Conservation (phyloP, 257 asterid genomes). For the Apocynum venetum region DNA sequence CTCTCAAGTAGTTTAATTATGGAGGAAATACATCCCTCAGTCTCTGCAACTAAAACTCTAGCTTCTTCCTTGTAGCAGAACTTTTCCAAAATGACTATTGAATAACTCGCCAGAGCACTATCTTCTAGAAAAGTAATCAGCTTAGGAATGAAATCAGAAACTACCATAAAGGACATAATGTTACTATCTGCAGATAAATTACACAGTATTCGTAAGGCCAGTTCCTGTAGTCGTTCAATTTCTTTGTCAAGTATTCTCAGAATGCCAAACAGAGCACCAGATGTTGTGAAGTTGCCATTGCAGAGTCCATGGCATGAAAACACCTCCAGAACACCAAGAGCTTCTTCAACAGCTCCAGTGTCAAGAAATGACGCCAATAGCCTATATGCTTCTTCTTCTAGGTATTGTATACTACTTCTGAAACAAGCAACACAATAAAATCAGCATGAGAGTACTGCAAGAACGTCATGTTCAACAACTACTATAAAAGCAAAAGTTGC, state of each 20-base stretch:
- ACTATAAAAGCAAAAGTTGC: not conserved
- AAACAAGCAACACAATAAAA: constrained; percentile 17
- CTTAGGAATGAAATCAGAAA: constrained; percentile 45
- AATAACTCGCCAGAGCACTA: constrained; percentile 28
- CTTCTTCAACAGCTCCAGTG: constrained; percentile 53
- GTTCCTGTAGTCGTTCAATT: constrained; percentile 45
- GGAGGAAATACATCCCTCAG: constrained; percentile 61
- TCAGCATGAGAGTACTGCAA: constrained; percentile 14
- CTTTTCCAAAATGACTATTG: constrained; percentile 50
- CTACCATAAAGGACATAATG: constrained; percentile 25
- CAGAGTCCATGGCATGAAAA: constrained; percentile 39
- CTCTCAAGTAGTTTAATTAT: constrained; percentile 53
- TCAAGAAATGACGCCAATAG: constrained; percentile 66
- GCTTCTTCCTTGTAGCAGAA: constrained; percentile 37
- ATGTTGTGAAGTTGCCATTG: constrained; percentile 34
- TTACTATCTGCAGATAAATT: constrained; percentile 47
- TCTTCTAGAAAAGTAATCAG: constrained; percentile 49
- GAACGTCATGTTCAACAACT: not conserved
- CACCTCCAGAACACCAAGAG: constrained; percentile 47
- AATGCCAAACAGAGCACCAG: constrained; percentile 47
- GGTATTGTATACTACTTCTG: constrained; percentile 41
- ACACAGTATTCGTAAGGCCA: constrained; percentile 43
- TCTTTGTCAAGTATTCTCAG: constrained; percentile 49
- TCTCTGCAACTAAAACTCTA: constrained; percentile 44
- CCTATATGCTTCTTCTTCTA: constrained; percentile 50